A percentile compares a stretch with the other conserved stretches of the same genome.
phyloP scores from a whole-genome alignment of 805 yeast genomes.

The Millerago galiae region DNA sequence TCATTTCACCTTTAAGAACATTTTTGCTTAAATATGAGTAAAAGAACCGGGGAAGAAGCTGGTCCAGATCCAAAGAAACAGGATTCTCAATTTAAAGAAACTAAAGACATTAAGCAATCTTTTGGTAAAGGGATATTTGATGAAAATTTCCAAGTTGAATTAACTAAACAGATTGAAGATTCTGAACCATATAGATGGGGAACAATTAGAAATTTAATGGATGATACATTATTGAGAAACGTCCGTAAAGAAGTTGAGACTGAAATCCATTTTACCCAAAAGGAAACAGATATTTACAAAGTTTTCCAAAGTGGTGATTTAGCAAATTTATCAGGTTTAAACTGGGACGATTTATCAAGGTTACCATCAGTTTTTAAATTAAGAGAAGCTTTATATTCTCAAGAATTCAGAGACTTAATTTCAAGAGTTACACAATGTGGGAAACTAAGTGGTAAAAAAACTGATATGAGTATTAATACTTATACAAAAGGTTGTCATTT shows the following conservation, averaged over 20 bases:
- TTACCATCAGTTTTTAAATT: slow-evolving; percentile 72
- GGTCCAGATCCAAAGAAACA: slow-evolving; percentile 6
- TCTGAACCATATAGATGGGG: slow-evolving; percentile 91
- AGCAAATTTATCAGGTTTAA: slow-evolving; percentile 84
- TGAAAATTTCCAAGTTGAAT: slow-evolving; percentile 28
- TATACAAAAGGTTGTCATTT: slow-evolving; percentile 92
- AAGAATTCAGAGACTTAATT: slow-evolving; percentile 73
- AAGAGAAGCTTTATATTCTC: slow-evolving; percentile 82
- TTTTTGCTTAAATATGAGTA: neutral
- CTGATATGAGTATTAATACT: slow-evolving; percentile 88
- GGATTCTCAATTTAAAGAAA: slow-evolving; percentile 12
- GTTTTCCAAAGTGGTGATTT: slow-evolving; percentile 87
- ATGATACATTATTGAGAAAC: slow-evolving; percentile 67
- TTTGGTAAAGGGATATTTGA: slow-evolving; percentile 47
- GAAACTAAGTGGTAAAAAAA: slow-evolving; percentile 79
- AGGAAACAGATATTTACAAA: slow-evolving; percentile 95
- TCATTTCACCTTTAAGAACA: neutral
- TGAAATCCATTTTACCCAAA: slow-evolving; percentile 84
- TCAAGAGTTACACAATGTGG: slow-evolving; percentile 82
- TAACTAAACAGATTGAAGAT: slow-evolving; percentile 39
- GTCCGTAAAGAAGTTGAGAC: slow-evolving; percentile 81
- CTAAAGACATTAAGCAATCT: slow-evolving; percentile 31
- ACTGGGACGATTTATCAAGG: slow-evolving; percentile 64
- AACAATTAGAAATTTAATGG: slow-evolving; percentile 61
- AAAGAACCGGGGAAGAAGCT: neutral